Base-by-base conservation (phyloP, 2,329 filamentous ascomycete species). In the Trichophyton schoenleinii region DNA sequence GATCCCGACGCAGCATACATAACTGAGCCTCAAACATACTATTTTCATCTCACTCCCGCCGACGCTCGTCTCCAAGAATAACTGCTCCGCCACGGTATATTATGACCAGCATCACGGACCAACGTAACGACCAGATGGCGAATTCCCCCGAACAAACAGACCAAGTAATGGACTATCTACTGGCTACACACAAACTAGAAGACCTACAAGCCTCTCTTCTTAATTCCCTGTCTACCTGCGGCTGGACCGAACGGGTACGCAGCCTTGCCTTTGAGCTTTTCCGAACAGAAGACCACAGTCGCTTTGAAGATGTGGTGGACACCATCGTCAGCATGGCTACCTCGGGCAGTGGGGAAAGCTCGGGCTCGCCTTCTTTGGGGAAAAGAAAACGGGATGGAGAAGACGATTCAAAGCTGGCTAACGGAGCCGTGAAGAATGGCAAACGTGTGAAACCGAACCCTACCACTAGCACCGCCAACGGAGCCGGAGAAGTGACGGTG, bases 181-280 rank as follows among this genome's bases (percentile, higher is more conserved):
- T 77, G 58, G 70, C 73, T 64, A 74, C 75, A 38, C 73, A 75
- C 67, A 77, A 79, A 60, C 79, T 85, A 65, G 77, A 78, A 67
- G 78, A 79, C 67, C 81, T 86, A 49, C 81, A 84, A 67, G 67
- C 73, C 42, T 76, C 78, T 1, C 75, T 86, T 28, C 75, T 79
- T 62, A 77, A 82, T 67, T 77, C 79, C 22, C 77, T 85, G 9
- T 79, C 82, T 67, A 76, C 80, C 60, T 72, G 75, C n/a, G 82
- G 82, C 66, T 86, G 83, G 82, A 80, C 80, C 48, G 77, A 82
- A 66, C 75, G 76, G 31, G 75, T 86, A 63, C 79, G 79, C 62
- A 74, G 73, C 55, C 79, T 85, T 63, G 76, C 82, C 18, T 78
- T 79, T 55, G 75, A 80, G 61, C 76, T 85, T 46, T 78, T 85